phyloP scores from a whole-genome alignment of 768 basidiomycete species.

The Termitomyces sp. region DNA sequence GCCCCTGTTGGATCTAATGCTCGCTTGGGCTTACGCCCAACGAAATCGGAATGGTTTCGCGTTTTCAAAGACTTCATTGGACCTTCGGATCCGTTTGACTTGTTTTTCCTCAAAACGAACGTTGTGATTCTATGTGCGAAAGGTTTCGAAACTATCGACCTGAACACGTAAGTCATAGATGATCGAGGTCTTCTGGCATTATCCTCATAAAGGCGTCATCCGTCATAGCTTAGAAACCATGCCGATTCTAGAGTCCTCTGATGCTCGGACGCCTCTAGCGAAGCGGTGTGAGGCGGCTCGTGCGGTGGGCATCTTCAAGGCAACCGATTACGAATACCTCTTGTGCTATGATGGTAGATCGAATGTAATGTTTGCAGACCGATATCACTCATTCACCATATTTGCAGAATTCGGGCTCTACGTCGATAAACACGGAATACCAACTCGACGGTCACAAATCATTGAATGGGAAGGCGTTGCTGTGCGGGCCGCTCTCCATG shows the following conservation, averaged over 20 bases:
- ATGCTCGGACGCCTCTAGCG: constrained; percentile 57
- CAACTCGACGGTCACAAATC: constrained; percentile 53
- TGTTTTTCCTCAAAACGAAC: constrained; percentile 88
- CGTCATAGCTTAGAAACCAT: constrained; percentile 69
- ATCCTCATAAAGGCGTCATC: neutral
- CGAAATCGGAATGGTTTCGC: constrained; percentile 91
- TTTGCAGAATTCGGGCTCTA: constrained; percentile 84
- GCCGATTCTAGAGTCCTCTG: constrained; percentile 79
- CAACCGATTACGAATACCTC: constrained; percentile 85
- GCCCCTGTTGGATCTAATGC: constrained; percentile 63
- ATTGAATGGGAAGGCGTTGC: constrained; percentile 96
- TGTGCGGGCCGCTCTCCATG: constrained; percentile 84
- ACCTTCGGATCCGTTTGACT: constrained; percentile 81
- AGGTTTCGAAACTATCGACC: constrained; percentile 95
- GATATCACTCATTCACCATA: neutral
- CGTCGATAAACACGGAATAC: constrained; percentile 88
- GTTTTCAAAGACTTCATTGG: constrained; percentile 90
- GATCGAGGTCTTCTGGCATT: neutral
- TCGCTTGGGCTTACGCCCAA: constrained; percentile 73
- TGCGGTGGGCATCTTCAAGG: constrained; percentile 91
- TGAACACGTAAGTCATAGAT: constrained; percentile 62
- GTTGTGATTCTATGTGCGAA: constrained; percentile 89
- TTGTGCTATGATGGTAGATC: constrained; percentile 87
- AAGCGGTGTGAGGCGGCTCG: constrained; percentile 83
- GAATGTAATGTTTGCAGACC: neutral